Conservation (phyloP, 2,329 filamentous ascomycete species). For the Scedosporium aurantiacum region DNA sequence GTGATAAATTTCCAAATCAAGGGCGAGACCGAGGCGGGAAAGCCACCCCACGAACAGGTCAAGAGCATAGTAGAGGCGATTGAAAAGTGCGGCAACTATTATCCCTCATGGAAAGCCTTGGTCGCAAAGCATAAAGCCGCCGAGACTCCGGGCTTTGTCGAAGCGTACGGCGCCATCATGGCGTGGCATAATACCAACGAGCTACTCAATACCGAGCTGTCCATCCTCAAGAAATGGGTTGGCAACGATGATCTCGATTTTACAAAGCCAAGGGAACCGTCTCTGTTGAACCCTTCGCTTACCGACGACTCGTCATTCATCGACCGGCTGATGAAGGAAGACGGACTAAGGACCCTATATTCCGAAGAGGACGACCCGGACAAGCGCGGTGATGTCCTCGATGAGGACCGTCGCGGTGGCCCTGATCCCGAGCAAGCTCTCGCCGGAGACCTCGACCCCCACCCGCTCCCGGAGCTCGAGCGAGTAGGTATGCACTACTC, state of each 20-base stretch:
- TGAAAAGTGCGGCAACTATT: conserved; percentile 76
- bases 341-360: conserved; percentile 84
- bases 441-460: not conserved
- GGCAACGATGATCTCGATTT: conserved; percentile 95
- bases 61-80: conserved; percentile 83
- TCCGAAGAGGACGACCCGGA: conserved; percentile 43
- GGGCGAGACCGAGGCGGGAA: conserved; percentile 82
- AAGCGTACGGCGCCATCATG: conserved; percentile 79
- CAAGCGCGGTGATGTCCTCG: conserved; percentile 12
- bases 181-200: conserved; percentile 96
- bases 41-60: conserved; percentile 79
- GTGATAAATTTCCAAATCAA: conserved; percentile 92
- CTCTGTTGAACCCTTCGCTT: conserved; percentile 42
- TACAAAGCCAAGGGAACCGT: conserved; percentile 58
- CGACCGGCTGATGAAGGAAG: conserved; percentile 89
- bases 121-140: conserved; percentile 65
- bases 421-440: not conserved
- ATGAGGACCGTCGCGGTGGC: conserved; percentile 9
- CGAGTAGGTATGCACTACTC: not conserved
- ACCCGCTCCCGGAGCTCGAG: not conserved
- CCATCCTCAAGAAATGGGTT: conserved; percentile 89
- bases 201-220: conserved; percentile 88
- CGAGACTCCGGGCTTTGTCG: conserved; percentile 63
- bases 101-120: conserved; percentile 68
- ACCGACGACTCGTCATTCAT: conserved; percentile 89